Evolutionary conservation across 2,329 filamentous ascomycete genomes (phyloP).

Genomic region (Fusarium sp.): DNA sequence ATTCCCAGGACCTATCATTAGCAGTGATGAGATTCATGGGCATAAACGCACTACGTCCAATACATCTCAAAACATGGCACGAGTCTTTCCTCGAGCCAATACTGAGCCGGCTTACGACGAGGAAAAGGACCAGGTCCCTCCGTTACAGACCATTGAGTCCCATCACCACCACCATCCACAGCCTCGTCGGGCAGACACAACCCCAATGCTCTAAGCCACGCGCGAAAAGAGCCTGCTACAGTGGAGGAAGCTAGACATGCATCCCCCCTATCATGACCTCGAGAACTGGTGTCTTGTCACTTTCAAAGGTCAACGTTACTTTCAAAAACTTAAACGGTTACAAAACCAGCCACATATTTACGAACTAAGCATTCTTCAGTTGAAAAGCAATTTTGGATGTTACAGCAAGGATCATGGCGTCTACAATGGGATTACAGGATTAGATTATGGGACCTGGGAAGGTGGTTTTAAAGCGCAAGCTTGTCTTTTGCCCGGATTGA

Average conservation of each 20-base stretch:
- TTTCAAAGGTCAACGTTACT: not conserved
- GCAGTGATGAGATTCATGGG: slow-evolving; percentile 44
- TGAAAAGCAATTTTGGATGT: slow-evolving; percentile 23
- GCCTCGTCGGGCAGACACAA: slow-evolving; percentile 45
- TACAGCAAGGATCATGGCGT: slow-evolving; percentile 21
- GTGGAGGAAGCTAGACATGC: not conserved
- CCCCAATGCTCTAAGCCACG: slow-evolving; percentile 37
- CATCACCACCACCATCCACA: slow-evolving; percentile 39
- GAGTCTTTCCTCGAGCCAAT: slow-evolving; percentile 38
- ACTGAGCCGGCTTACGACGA: slow-evolving; percentile 45
- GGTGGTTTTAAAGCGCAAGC: slow-evolving; percentile 21
- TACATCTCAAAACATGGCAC: slow-evolving; percentile 42
- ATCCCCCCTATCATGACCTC: not conserved
- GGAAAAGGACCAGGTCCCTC: slow-evolving; percentile 44
- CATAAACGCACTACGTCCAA: slow-evolving; percentile 46
- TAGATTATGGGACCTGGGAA: slow-evolving; percentile 17
- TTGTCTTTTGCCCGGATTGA: not conserved
- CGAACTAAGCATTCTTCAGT: slow-evolving; percentile 9
- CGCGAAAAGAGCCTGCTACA: not conserved
- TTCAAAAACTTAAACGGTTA: not conserved
- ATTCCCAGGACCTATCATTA: slow-evolving; percentile 60
- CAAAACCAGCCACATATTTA: slow-evolving; percentile 9
- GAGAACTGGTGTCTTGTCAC: not conserved
- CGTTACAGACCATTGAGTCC: slow-evolving; percentile 41
- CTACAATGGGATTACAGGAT: slow-evolving; percentile 5